Evolutionary conservation across 2,329 filamentous ascomycete genomes (phyloP).

Genomic region (Apiospora sp.): DNA sequence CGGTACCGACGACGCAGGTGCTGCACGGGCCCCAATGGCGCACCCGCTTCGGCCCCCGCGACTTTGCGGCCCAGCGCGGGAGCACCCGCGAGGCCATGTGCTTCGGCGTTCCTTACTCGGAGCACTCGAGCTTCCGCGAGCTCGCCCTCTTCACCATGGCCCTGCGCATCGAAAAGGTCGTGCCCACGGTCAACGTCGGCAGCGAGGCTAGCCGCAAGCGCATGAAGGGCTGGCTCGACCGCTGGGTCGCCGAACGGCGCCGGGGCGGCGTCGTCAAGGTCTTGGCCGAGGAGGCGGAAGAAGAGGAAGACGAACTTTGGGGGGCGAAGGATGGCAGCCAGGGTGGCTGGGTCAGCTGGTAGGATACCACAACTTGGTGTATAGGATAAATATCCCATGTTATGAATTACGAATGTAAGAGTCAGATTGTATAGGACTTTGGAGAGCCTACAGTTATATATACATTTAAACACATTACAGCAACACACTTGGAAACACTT

Average conservation of each 20-base stretch:
- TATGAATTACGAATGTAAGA: constrained; percentile 11
- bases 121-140: constrained; percentile 95
- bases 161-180: constrained; percentile 84
- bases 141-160: constrained; percentile 92
- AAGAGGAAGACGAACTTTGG: constrained; percentile 42
- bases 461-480: neutral
- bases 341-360: constrained; percentile 53
- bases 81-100: constrained; percentile 84
- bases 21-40: constrained; percentile 75
- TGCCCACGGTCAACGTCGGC: constrained; percentile 89
- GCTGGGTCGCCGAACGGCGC: constrained; percentile 66
- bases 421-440: neutral
- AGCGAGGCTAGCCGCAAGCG: constrained; percentile 63
- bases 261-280: constrained; percentile 61
- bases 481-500: too few relatives aligned
- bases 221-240: constrained; percentile 72
- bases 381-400: neutral
- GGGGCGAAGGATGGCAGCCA: constrained; percentile 50
- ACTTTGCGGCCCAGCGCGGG: constrained; percentile 83
- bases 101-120: constrained; percentile 93
- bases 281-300: constrained; percentile 49
- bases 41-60: constrained; percentile 72
- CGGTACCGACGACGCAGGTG: constrained; percentile 58
- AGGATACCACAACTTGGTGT: constrained; percentile 23
- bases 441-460: neutral